phyloP scores from a whole-genome alignment of 2,329 filamentous ascomycete genomes.

The Epicoccum nigrum region DNA sequence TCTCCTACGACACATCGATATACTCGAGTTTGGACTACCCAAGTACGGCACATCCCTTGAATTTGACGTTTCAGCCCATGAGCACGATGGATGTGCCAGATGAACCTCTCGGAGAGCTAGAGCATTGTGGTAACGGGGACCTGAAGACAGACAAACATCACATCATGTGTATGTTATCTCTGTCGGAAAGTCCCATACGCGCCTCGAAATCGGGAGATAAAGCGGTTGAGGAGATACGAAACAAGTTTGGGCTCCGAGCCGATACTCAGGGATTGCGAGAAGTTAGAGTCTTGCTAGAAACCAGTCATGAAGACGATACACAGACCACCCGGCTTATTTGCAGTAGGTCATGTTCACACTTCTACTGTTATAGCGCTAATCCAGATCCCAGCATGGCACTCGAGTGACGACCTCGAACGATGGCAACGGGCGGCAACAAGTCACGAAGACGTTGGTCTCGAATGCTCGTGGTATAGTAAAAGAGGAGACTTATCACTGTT shows the following conservation, averaged over 20 bases:
- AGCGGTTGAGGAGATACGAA: background rate
- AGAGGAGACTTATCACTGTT: background rate
- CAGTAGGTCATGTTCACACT: background rate
- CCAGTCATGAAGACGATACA: background rate
- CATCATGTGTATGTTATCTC: background rate
- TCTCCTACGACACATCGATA: background rate
- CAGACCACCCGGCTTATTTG: background rate
- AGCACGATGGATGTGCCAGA: background rate
- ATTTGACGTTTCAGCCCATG: conserved; percentile 1
- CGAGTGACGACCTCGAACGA: background rate
- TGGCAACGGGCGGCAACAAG: background rate
- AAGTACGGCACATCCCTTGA: conserved; percentile 11
- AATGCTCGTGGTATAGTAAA: background rate
- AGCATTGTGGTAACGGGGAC: background rate
- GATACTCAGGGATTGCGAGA: background rate
- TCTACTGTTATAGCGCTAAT: background rate
- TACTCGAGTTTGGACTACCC: no score
- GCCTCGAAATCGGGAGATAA: background rate
- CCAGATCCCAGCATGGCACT: background rate
- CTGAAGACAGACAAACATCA: background rate
- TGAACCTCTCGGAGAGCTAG: background rate
- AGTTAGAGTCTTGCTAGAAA: background rate
- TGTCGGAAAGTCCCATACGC: background rate
- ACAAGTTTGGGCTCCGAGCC: background rate
- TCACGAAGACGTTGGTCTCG: background rate